Evolutionary conservation across 208 protist species (phyloP).

Genomic region (Endotrypanum monterogeii): DNA sequence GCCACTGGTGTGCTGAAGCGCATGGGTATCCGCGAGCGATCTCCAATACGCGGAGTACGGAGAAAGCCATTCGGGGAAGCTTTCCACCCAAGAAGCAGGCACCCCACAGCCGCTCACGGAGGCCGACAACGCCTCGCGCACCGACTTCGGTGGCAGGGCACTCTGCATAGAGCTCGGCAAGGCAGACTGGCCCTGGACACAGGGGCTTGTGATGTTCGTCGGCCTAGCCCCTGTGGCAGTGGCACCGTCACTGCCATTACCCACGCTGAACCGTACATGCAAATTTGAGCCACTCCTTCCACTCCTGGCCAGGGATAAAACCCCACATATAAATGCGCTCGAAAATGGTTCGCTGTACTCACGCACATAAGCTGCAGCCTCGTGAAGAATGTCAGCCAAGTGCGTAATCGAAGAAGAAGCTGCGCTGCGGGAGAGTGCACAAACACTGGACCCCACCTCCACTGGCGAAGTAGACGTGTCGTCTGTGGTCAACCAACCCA

Average conservation of each 20-base stretch:
- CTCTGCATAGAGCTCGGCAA: not conserved
- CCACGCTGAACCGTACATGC: not conserved
- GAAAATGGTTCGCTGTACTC: conserved; percentile 56
- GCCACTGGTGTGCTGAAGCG: not conserved
- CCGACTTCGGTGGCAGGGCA: not conserved
- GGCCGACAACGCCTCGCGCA: not conserved
- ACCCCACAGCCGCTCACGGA: not conserved
- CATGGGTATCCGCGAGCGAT: not conserved
- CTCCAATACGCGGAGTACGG: conserved; percentile 24
- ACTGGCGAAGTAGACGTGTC: not conserved
- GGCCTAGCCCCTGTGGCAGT: not conserved
- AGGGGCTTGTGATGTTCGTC: not conserved
- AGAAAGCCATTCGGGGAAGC: conserved; percentile 21
- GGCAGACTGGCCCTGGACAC: not conserved
- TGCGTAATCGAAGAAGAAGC: not conserved
- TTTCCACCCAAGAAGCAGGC: not conserved
- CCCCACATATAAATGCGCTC: conserved; percentile 48
- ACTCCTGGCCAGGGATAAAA: conserved; percentile 36
- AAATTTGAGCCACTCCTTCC: not conserved
- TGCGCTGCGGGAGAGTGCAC: not conserved
- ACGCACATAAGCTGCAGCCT: conserved; percentile 13
- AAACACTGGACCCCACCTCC: not conserved
- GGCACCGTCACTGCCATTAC: not conserved
- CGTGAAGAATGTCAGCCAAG: conserved; percentile 18
- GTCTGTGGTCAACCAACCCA: not conserved